These are phyloP conservation scores for Rhizopogon vinicolor DNA, from an alignment of 768 basidiomycete genomes.

Conservation along the genomic window DNA sequence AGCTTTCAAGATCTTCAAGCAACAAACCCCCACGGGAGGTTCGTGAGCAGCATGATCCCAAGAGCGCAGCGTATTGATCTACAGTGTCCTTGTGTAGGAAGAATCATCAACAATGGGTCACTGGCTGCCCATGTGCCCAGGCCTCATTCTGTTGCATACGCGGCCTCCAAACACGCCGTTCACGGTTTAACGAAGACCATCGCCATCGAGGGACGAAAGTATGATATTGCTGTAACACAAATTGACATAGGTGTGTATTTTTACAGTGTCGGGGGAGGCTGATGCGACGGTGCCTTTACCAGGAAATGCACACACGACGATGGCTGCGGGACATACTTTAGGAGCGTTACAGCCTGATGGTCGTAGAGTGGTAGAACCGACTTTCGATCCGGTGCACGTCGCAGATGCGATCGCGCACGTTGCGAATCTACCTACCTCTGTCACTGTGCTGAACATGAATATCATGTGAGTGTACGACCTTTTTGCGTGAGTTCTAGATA, in stretches of 20 bases:
- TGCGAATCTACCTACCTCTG: constrained; percentile 61
- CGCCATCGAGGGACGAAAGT: constrained; percentile 69
- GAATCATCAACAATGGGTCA: constrained; percentile 88
- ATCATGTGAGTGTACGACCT: constrained; percentile 56
- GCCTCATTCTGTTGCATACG: constrained; percentile 62
- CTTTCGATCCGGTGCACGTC: constrained; percentile 70
- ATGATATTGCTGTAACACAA: constrained; percentile 74
- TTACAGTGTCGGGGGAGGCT: neutral
- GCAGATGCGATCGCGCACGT: constrained; percentile 69
- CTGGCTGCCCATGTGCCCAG: constrained; percentile 67
- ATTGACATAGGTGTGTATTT: constrained; percentile 68
- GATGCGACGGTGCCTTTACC: neutral
- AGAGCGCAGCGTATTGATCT: neutral
- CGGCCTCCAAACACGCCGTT: constrained; percentile 78
- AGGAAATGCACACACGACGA: constrained; percentile 70
- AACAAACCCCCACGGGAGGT: constrained; percentile 71
- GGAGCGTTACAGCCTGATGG: constrained; percentile 74
- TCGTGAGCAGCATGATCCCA: constrained; percentile 5
- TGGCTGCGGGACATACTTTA: constrained; percentile 41
- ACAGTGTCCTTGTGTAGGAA: constrained; percentile 31
- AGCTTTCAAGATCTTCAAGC: constrained; percentile 70
- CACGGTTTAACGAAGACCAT: constrained; percentile 72
- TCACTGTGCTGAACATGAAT: constrained; percentile 65
- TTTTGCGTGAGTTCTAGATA: neutral
- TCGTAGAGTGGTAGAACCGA: constrained; percentile 47